Conservation (phyloP, 495 filamentous ascomycete species). For the Staphylotrichum tortipilum region DNA sequence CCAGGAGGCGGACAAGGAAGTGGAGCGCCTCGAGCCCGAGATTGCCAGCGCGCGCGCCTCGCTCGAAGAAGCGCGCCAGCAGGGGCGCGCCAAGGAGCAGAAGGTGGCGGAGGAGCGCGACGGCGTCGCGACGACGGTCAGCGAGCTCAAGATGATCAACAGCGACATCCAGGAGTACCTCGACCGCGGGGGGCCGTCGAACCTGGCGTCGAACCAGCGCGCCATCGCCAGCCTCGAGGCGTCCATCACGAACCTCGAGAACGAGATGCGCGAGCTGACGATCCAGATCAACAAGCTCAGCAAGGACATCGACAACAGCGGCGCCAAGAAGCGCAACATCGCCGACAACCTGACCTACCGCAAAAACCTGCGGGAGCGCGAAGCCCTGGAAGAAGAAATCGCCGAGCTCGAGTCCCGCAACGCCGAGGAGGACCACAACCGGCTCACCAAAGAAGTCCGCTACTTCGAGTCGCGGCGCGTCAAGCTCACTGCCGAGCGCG, state of each 20-base stretch:
- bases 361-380: conserved; percentile 56
- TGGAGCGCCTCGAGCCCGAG: conserved; percentile 61
- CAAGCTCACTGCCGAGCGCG: conserved; percentile 42
- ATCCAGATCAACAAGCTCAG: conserved; percentile 68
- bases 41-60: conserved; percentile 63
- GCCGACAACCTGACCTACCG: conserved; percentile 81
- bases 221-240: conserved; percentile 60
- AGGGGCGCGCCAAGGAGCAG: conserved; percentile 64
- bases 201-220: conserved; percentile 58
- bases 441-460: conserved; percentile 59
- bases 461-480: conserved; percentile 52
- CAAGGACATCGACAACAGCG: conserved; percentile 65
- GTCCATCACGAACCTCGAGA: conserved; percentile 55
- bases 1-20: conserved; percentile 55
- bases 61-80: conserved; percentile 64
- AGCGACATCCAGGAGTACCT: conserved; percentile 74
- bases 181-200: conserved; percentile 61
- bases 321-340: conserved; percentile 72
- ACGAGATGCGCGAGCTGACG: conserved; percentile 57
- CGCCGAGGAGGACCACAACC: conserved; percentile 70
- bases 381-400: conserved; percentile 61
- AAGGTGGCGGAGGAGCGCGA: conserved; percentile 63
- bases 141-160: conserved; percentile 66
- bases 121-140: conserved; percentile 59
- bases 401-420: conserved; percentile 68